A percentile compares a stretch with the other conserved stretches of the same genome.
phyloP scores from a whole-genome alignment of 306 rosid species.

The Vicia villosa region DNA sequence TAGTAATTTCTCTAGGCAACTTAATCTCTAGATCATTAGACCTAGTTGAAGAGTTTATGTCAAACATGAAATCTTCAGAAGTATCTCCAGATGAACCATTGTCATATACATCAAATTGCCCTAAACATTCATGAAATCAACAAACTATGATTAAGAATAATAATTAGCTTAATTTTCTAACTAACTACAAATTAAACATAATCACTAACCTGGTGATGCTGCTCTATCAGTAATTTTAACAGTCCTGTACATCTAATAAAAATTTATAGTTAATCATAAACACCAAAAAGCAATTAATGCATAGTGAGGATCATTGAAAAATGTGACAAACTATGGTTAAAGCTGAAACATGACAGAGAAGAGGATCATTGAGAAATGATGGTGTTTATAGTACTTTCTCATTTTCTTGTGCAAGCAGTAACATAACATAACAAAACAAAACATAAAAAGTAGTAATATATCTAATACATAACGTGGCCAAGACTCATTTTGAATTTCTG shows the following conservation, averaged over 20 bases:
- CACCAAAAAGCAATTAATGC: not conserved
- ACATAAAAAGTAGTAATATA: not conserved
- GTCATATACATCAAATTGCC: constrained; percentile 72
- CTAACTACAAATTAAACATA: not conserved
- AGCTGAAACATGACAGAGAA: constrained; percentile 44
- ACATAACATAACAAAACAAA: not conserved
- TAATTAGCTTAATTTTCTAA: constrained; percentile 14
- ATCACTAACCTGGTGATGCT: constrained; percentile 69
- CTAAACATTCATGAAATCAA: constrained; percentile 43
- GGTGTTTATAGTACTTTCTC: constrained; percentile 58
- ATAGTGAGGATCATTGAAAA: constrained; percentile 25
- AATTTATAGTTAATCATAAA: not conserved
- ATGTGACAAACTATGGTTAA: constrained; percentile 67
- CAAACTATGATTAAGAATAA: not conserved
- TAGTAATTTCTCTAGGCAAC: constrained; percentile 46
- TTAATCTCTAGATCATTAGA: constrained; percentile 48
- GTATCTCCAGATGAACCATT: constrained; percentile 91
- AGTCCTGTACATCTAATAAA: constrained; percentile 86
- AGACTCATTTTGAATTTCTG: constrained; percentile 56
- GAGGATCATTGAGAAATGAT: constrained; percentile 94
- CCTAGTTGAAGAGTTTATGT: constrained; percentile 59
- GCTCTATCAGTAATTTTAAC: constrained; percentile 90
- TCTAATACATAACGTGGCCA: constrained; percentile 33
- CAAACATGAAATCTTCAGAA: constrained; percentile 74
- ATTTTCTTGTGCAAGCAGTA: not conserved